Base-by-base conservation (phyloP, 805 yeast species). In the Ogataea nakhonphanomensis region DNA sequence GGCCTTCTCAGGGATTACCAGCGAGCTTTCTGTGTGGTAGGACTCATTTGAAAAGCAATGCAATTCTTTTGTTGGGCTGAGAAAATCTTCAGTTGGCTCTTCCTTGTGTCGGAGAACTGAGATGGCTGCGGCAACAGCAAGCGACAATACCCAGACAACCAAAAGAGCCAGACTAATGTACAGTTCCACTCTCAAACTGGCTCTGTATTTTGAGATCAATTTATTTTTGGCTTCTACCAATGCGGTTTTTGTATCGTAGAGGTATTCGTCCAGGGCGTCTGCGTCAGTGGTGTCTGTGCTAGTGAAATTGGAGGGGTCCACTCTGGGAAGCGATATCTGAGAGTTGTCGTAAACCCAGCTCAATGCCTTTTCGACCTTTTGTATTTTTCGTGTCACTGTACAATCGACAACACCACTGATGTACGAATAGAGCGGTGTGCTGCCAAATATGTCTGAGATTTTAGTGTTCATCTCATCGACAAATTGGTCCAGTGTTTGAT, bases 281-380 rank as follows among this genome's bases (percentile, higher is more conserved):
- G 35, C 21, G 27, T 32, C 35, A 11, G 33, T 25, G 29, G 42
- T 43, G 15, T 33, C 35, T 12, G 43, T 17, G 13, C 21, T 6
- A 26, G 30, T 25, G 10, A 49, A 38, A 7, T 29, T 37, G 13
- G 35, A 33, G 2, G 48, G 44, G 29, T 61, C 43, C 3, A 81
- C 59, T 30, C 67, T 51, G 0, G 95, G 95, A 1, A 87, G 55
- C 1, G 65, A 48, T 2, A 89, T 61, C 11, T 76, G 68, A 3
- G 89, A 69, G 46, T 84, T 68, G 25, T 81, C 66, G 50, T 81
- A 69, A 1, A 89, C 65, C 97, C 97, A 93, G 2, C 80, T 73
- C 39, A 90, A 62, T 0, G 95, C 98, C 23, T 74, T 56, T 47
- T 84, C 84, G 2, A 88, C 66, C 15, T 73, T 69, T 10, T 69